Evolutionary conservation across 192 early-diverging fungal genomes (phyloP).

Genomic region (Coemansia sp.): DNA sequence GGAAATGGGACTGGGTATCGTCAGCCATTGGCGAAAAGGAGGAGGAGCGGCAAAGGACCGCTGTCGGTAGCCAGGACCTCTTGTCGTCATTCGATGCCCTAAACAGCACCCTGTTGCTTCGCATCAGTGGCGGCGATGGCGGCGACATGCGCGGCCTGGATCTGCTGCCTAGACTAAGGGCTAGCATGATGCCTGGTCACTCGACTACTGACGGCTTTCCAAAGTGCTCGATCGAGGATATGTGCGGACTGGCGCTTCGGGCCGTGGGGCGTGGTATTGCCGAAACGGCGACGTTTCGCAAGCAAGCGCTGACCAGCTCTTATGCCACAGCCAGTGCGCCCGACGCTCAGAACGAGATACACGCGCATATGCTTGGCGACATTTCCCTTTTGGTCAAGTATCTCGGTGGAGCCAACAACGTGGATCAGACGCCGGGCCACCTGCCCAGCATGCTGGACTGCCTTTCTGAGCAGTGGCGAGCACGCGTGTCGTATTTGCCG

Average conservation of each 20-base stretch:
- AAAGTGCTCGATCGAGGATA: constrained; percentile 13
- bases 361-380: constrained; percentile 56
- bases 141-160: not conserved
- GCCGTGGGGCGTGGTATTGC: constrained; percentile 31
- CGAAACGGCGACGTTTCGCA: constrained; percentile 10
- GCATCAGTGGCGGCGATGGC: constrained; percentile 7
- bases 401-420: constrained; percentile 8
- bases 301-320: not conserved
- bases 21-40: constrained; percentile 7
- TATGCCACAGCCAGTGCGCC: not conserved
- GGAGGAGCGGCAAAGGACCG: not conserved
- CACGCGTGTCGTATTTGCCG: constrained; percentile 38
- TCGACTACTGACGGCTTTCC: not conserved
- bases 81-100: constrained; percentile 36
- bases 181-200: not conserved
- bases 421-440: not conserved
- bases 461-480: constrained; percentile 41
- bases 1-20: constrained; percentile 51
- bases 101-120: constrained; percentile 33
- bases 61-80: not conserved
- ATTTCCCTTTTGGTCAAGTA: constrained; percentile 26
- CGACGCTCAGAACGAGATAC: constrained; percentile 27
- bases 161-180: constrained; percentile 14
- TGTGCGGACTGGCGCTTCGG: constrained; percentile 18
- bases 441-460: constrained; percentile 10